Evolutionary conservation across 331 rosid genomes (phyloP), one percentile per base, ranked within the genome.

Genomic region (Quercus phellos): DNA sequence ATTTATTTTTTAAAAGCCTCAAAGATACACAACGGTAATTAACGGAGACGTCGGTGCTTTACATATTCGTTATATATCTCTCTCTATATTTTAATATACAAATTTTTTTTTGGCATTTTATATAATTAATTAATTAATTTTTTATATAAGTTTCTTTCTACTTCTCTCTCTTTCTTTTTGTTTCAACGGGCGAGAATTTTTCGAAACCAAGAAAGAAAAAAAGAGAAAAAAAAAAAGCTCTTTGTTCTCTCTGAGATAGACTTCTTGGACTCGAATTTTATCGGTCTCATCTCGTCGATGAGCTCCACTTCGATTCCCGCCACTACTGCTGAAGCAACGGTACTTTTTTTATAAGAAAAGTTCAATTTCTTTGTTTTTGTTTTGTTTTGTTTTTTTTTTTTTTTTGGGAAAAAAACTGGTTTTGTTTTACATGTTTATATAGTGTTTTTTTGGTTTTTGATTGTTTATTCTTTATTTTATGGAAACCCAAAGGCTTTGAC

Each of bases 181-280:
- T 89, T 92, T 95, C 97, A 95, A 95, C 99, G 98, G 95, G 97
- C 99, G 94, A 92, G 88, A 93, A 85, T 89, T 94, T 92, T 94
- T 90, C 93, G 95, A 92, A 94, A 88, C 89, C 53, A 11, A 8
- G 16, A 12, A 46, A 46, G 16, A 46, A 46, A 46, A 10, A 38
- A 38, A 7, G 3, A 8, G 12, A 2, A 38, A 38, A 38, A 38
- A 7, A 38, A 77, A 74, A 46, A 82, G 85, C 86, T 85, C 54
- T 34, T 13, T 18, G 54, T 72, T 78, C 72, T 84, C 71, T 84
- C 82, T 71, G 78, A 73, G 82, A 55, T 77, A 73, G 69, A 72
- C 76, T 68, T 75, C 80, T 34, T 74, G 50, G 74, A 81, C 70
- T 46, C 67, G 22, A 56, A 61, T 75, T 77, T 8, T 51, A 18